phyloP scores from a whole-genome alignment of 208 protist species.

The Balamuthia mandrillaris region DNA sequence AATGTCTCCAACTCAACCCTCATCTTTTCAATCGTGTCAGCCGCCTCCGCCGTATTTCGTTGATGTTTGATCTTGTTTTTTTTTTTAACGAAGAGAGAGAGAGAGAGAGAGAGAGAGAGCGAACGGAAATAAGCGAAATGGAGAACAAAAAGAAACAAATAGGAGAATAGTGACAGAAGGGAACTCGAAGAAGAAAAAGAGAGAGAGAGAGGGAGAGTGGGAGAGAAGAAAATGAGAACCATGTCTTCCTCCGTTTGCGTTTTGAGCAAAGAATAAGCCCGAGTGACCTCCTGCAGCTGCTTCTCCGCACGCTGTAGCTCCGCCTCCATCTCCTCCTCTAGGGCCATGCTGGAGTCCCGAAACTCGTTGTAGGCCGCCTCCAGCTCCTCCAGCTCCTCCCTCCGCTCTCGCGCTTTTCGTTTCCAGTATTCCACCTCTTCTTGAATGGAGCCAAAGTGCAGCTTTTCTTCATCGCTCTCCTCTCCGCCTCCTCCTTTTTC shows the following conservation, averaged over 20 bases:
- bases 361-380: slow-evolving; percentile 50
- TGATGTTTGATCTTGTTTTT: background rate
- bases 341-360: slow-evolving; percentile 51
- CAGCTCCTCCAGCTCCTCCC: slow-evolving; percentile 51
- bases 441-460: too few relatives aligned
- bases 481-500: too few relatives aligned
- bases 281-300: slow-evolving; percentile 42
- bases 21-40: slow-evolving; percentile 17
- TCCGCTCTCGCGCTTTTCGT: slow-evolving; percentile 34
- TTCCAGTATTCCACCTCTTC: too few relatives aligned
- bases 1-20: slow-evolving; percentile 1
- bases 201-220: background rate
- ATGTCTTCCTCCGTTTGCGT: slow-evolving; percentile 19
- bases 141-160: background rate
- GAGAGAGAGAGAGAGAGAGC: background rate
- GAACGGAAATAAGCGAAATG: background rate
- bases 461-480: too few relatives aligned
- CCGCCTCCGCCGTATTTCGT: slow-evolving; percentile 36
- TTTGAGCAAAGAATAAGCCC: slow-evolving; percentile 30
- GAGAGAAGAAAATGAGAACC: too few relatives aligned
- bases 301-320: slow-evolving; percentile 51
- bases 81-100: background rate
- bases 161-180: background rate
- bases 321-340: slow-evolving; percentile 59
- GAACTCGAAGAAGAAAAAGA: background rate